These are phyloP conservation scores for Bruguiera hainesii DNA, from an alignment of 441 rosid genomes.

Conservation along the genomic window DNA sequence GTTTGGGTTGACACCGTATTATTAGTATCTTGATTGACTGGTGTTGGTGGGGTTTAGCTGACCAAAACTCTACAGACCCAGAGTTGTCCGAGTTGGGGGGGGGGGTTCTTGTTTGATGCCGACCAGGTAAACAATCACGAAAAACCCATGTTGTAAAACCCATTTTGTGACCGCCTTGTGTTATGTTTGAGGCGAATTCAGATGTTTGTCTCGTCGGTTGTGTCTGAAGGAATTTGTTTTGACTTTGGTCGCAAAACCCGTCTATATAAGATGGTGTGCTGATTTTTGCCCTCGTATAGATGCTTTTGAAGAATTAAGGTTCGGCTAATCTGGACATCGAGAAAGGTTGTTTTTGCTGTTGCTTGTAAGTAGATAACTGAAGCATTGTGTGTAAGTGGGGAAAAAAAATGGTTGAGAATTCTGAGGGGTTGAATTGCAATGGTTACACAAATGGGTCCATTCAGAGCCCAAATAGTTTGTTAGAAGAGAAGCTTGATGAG, in stretches of 20 bases:
- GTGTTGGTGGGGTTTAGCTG: slow-evolving; percentile 1
- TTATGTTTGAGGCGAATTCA: not conserved
- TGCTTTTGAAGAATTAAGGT: no score
- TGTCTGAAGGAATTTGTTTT: no score
- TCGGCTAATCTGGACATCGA: no score
- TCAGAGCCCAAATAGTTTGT: slow-evolving; percentile 33
- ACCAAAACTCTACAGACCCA: not conserved
- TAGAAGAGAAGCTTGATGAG: slow-evolving; percentile 67
- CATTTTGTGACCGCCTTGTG: slow-evolving; percentile 5
- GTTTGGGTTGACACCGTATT: not conserved
- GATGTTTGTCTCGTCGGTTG: slow-evolving; percentile 1
- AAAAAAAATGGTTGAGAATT: slow-evolving; percentile 34
- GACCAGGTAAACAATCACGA: slow-evolving; percentile 6
- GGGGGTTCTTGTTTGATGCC: slow-evolving; percentile 15
- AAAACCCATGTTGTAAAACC: slow-evolving; percentile 12
- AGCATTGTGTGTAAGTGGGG: slow-evolving; percentile 4
- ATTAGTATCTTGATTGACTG: not conserved
- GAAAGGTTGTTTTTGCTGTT: slow-evolving; percentile 9
- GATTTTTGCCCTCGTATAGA: no score
- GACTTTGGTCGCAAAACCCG: no score
- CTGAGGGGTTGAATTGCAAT: slow-evolving; percentile 23
- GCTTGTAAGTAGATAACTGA: not conserved
- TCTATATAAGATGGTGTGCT: no score
- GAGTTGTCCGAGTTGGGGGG: slow-evolving; percentile 10
- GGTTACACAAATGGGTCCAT: slow-evolving; percentile 41